Base-by-base conservation (phyloP, 2,329 filamentous ascomycete species). In the Ceratocystis eucalypticola region DNA sequence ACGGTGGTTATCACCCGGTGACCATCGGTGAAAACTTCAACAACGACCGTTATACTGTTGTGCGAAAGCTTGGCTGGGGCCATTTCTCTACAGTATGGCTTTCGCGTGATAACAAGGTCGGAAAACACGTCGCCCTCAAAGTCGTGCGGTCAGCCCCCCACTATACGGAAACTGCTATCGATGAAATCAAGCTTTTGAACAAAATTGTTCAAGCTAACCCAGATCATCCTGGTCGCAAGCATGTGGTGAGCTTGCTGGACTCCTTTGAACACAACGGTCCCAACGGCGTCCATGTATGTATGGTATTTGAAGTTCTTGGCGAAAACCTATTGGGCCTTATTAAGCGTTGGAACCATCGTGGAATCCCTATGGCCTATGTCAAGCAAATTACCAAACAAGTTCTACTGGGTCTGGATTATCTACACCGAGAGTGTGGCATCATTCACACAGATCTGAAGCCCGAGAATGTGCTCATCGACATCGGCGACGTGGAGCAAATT, bases 351-450 rank as follows among this genome's bases (percentile, higher is more conserved):
- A 96, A 97, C 75, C 94, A 97, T 76, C 85, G 94, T 68, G 94
- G 94, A 62, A 97, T 99, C 67, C 94, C 94, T 55, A 96, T 96
- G 87, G 84, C 90, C 17, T 82, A 99, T 15, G 94, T 97, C 74
- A 96, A 96, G 80, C 94, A 97, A 76, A 99, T 99, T 76, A 95
- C 94, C 37, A 97, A 97, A 77, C 94, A 99, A 78, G 94, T 97
- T 8, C 82, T 99, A 61, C 84, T 99, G 33, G 94, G 94, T 50
- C 81, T 99, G 69, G 94, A 99, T 76, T 97, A 97, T 75, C 83
- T 99, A 48, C 94, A 99, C 76, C 87, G 94, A 72, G 93, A 99
- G 77, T 99, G 94, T 77, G 94, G 94, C 74, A 97, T 99, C 77
- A 96, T 99, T 73, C 94, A 99, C 77, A 97, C 94, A 68, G 93